Conservation (phyloP, 2,329 filamentous ascomycete species). For the Colletotrichum costaricense region DNA sequence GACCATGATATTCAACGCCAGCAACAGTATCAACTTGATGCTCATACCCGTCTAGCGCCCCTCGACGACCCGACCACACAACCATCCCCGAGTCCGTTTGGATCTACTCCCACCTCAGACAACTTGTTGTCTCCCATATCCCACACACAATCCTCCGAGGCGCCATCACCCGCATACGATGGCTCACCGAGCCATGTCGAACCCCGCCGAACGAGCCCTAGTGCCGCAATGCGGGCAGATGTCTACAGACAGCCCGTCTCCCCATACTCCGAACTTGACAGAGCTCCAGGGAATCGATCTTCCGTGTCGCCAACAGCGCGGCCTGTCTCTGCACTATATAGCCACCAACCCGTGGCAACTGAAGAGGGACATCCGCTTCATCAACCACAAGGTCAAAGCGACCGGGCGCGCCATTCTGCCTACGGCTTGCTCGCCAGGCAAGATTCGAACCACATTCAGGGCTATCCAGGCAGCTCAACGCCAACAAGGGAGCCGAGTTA, state of each 20-base stretch:
- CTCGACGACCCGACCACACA: neutral
- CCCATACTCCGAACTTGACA: slow-evolving; percentile 22
- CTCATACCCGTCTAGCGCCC: slow-evolving; percentile 26
- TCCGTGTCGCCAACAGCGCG: slow-evolving; percentile 11
- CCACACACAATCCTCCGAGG: slow-evolving; percentile 5
- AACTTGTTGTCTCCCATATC: slow-evolving; percentile 7
- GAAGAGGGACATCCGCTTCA: slow-evolving; percentile 45
- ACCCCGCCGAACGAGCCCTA: slow-evolving; percentile 28
- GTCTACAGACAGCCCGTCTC: slow-evolving; percentile 28
- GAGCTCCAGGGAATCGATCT: slow-evolving; percentile 8
- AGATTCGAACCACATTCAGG: slow-evolving; percentile 71
- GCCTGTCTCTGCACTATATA: slow-evolving; percentile 40
- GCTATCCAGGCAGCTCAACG: slow-evolving; percentile 67
- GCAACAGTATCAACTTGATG: slow-evolving; percentile 35
- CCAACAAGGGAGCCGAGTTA: slow-evolving; percentile 77
- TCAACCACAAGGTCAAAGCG: slow-evolving; percentile 66
- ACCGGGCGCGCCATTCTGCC: slow-evolving; percentile 68
- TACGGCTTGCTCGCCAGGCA: slow-evolving; percentile 67
- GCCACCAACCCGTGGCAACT: slow-evolving; percentile 24
- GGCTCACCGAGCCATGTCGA: slow-evolving; percentile 43
- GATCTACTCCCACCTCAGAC: slow-evolving; percentile 20
- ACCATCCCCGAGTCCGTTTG: slow-evolving; percentile 3
- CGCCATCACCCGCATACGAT: slow-evolving; percentile 30
- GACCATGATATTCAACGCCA: neutral
- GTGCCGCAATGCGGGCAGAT: slow-evolving; percentile 25